A percentile compares a stretch with the other conserved stretches of the same genome.
Conservation (phyloP, 163 green algal species). For the Dunaliella salina region DNA sequence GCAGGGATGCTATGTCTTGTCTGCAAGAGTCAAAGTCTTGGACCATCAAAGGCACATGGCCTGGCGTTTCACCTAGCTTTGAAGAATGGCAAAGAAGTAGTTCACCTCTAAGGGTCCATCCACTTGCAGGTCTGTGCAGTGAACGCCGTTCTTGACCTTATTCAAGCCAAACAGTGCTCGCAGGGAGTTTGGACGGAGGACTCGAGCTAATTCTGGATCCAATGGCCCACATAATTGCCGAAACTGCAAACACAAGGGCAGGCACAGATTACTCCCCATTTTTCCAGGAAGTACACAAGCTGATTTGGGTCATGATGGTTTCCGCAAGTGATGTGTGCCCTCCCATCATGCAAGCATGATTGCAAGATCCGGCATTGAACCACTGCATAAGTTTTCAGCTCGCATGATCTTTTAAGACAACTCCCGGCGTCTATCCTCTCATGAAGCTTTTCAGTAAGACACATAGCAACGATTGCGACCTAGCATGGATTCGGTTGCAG, state of each 20-base stretch:
- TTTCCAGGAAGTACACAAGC: no score
- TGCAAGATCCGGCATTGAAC: no score
- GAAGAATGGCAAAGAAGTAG: slow-evolving; percentile 53
- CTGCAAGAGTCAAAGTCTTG: background rate
- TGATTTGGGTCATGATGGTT: no score
- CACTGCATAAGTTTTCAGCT: no score
- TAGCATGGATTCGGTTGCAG: no score
- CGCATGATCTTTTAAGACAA: no score
- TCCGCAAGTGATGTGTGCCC: no score
- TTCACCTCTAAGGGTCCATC: slow-evolving; percentile 58
- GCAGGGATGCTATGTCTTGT: background rate
- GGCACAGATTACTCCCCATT: no score
- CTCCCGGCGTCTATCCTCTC: no score
- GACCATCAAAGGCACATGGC: background rate
- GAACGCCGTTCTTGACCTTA: slow-evolving; percentile 68
- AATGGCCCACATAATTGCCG: slow-evolving; percentile 62
- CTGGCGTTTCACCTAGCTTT: background rate
- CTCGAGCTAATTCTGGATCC: slow-evolving; percentile 70
- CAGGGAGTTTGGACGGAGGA: slow-evolving; percentile 64
- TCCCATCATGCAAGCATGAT: no score
- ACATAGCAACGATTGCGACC: no score
- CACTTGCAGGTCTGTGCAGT: slow-evolving; percentile 79
- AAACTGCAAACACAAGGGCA: slow-evolving; percentile 23
- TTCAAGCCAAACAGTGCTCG: slow-evolving; percentile 66
- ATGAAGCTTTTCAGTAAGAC: no score